Conservation (phyloP, 805 yeast genomes). For the Metschnikowia peoriensis region DNA sequence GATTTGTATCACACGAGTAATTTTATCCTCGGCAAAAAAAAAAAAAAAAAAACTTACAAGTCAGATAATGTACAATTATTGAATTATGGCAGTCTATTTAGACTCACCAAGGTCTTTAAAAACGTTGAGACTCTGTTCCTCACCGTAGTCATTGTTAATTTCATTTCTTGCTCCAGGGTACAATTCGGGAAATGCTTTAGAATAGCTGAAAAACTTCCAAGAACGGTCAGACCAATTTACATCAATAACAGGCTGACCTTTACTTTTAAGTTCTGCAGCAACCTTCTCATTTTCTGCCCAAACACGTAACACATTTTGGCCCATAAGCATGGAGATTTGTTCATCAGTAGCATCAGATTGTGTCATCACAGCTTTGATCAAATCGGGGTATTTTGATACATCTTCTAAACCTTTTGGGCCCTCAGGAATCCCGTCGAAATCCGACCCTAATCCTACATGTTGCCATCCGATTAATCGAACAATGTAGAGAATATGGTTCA, state of each 20-base stretch:
- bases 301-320: constrained; percentile 45
- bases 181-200: constrained; percentile 35
- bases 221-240: constrained; percentile 41
- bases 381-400: constrained; percentile 53
- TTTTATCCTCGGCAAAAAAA: background rate
- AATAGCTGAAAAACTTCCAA: constrained; percentile 40
- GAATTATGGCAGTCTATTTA: background rate
- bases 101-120: background rate
- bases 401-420: constrained; percentile 54
- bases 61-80: too few relatives aligned
- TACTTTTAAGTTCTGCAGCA: constrained; percentile 18
- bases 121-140: constrained; percentile 1
- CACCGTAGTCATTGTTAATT: constrained; percentile 1
- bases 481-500: constrained; percentile 43
- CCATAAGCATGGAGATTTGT: constrained; percentile 45
- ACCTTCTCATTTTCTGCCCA: constrained; percentile 43
- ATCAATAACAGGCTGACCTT: constrained; percentile 26
- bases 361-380: constrained; percentile 31
- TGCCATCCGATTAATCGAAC: constrained; percentile 49
- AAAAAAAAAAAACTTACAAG: background rate
- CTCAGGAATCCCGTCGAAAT: constrained; percentile 51
- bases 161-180: constrained; percentile 28
- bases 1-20: background rate
- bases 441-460: constrained; percentile 51
- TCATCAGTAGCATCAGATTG: constrained; percentile 41